Base-by-base conservation (phyloP, 2,329 filamentous ascomycete genomes). In the Huntiella abstrusa region DNA sequence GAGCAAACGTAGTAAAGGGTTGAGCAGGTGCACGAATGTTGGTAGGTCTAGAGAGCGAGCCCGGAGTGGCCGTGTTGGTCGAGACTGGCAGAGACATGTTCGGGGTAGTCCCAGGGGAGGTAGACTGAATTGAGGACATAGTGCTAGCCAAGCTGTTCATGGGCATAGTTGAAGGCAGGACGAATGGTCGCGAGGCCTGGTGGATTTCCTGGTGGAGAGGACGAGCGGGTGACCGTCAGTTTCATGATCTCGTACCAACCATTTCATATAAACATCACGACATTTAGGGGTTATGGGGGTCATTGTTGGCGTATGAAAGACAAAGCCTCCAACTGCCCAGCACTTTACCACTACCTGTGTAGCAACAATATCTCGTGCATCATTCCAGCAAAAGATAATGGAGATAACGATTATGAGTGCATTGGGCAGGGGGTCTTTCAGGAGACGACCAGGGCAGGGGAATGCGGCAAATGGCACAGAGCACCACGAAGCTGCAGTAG, bases 11-110 rank as follows among this genome's bases (percentile, higher is more conserved):
- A 22, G 40, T 19, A 55, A 86, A 69, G 49, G 84, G 88, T 62
- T 91, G 81, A 43, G 83, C 83, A 66, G 86, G 83, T 55, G 76
- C 77, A 58, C 86, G 80, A 52, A 76, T 73, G 64, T 82, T 75
- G 78, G 55, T 68, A 68, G 56, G 69, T 69, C 56, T 75, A 68
- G 55, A 75, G 65, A 43, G 74, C 71, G 48, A 71, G 68, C 53
- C 74, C 22, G 22, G 22, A 5, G 22, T 10, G 73, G 59, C 75
- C 66, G 57, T 10, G 33, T 13, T 22, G 10, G 35, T 28, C 19
- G 39, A 38, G 17, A 17, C 34, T 35, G 28, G 44, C 19, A 16
- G 16, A 10, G 48, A 13, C 17, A 40, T 5, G n/a, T 41, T 41
- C 22, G 48, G 4, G 12, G n/a, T 19, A 33, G 48, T 43, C 6